Percentiles rank a stretch among this genome's conserved stretches.
Conservation (phyloP, 441 rosid species). For the Biscutella laevigata region DNA sequence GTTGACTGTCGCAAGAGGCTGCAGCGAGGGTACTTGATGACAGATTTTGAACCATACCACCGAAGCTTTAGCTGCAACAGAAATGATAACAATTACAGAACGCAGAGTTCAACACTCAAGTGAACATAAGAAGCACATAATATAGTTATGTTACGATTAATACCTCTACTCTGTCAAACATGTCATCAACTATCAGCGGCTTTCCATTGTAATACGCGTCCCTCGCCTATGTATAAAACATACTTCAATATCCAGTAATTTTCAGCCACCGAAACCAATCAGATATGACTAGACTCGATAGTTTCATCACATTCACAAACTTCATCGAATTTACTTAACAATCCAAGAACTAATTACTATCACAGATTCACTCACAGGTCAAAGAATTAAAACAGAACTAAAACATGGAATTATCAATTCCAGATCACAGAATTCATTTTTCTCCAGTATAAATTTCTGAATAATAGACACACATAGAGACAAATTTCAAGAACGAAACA, state of each 20-base stretch:
- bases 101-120: not conserved
- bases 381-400: not conserved
- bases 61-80: conserved; percentile 61
- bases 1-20: conserved; percentile 73
- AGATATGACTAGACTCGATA: not conserved
- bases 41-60: conserved; percentile 84
- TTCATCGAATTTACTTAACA: not conserved
- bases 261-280: not conserved
- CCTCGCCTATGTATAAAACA: conserved; percentile 40
- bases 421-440: no score
- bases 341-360: not conserved
- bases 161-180: conserved; percentile 99
- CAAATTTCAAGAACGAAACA: not conserved
- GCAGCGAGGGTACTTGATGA: conserved; percentile 90
- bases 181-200: conserved; percentile 83
- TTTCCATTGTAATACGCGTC: conserved; percentile 81
- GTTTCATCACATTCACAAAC: not conserved
- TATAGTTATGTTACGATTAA: conserved; percentile 29
- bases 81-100: not conserved
- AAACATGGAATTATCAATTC: no score
- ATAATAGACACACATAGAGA: not conserved
- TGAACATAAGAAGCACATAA: not conserved
- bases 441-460: no score
- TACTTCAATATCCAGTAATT: not conserved
- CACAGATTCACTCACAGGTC: not conserved